Base-by-base conservation (phyloP, 2,329 filamentous ascomycete species). In the Ophiostoma populinum region DNA sequence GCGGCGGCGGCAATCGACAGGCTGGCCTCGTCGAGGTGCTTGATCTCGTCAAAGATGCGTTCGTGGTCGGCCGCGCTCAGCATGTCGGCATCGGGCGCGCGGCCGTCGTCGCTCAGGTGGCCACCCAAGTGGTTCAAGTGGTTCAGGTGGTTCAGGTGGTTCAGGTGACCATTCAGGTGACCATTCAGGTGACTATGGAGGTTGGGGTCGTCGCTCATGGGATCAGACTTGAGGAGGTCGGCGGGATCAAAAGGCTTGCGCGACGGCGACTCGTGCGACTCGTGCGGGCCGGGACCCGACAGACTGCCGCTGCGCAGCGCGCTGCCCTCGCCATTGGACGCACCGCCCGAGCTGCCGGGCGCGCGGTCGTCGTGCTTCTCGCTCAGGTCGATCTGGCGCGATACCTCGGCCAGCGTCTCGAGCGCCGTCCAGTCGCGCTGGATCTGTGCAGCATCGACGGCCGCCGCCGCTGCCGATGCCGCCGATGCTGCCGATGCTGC, bases 361-460 rank as follows among this genome's bases (percentile, higher is more conserved):
- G 59, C 61, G 40, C 66, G 56, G 38, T 61, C 61, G 45, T 69
- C 67, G 35, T 63, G 67, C 48, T 72, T 73, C 47, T 74, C 67
- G 40, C 62, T 68, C 12, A 73, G 61, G 45, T 80, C 79, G 39
- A 90, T 70, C 52, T 81, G 80, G 34, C 82, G 70, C 33, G 85
- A 92, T 1, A 86, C 85, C 55, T 93, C 85, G 21, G 85, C 85
- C 16, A 93, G 63, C 5, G 85, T 85, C 51, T 92, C 81, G 24
- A 93, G 62, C 2, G 81, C 80, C 41, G 81, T 83, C 65, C 83
- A 82, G 44, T 73, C 71, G 44, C 55, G 54, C 37, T 54, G 52
- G 24, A 51, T 50, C 38, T 53, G 48, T 2, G 64, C 61, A 7
- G 62, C 48, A 16, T 58, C 55, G 30, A 52, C 47, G n/a, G 6